A percentile compares a stretch with the other conserved stretches of the same genome.
These are phyloP conservation scores for Mucor sp. DNA, from an alignment of 371 early-diverging fungal species.

Conservation along the genomic window DNA sequence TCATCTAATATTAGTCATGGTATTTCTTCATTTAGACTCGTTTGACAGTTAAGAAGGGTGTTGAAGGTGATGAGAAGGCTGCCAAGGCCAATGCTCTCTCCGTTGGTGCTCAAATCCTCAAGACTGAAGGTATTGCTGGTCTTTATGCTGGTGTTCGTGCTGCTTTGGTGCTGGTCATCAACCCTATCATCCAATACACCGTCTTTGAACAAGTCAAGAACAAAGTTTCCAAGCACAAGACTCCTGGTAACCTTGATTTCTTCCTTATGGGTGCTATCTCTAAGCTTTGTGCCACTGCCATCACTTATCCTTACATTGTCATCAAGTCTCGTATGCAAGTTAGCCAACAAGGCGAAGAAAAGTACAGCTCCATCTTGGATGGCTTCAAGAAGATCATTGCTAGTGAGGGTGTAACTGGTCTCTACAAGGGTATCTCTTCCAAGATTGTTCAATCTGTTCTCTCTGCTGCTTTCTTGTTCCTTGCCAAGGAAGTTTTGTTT, in stretches of 20 bases:
- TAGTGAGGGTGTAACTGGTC: conserved; percentile 78
- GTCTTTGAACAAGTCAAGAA: conserved; percentile 93
- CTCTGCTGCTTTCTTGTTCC: conserved; percentile 92
- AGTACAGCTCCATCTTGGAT: conserved; percentile 83
- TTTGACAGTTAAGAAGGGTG: conserved; percentile 64
- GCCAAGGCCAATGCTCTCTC: conserved; percentile 47
- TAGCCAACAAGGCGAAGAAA: conserved; percentile 73
- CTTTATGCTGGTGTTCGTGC: conserved; percentile 91
- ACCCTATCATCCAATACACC: conserved; percentile 98
- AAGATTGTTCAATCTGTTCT: conserved; percentile 92
- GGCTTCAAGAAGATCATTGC: conserved; percentile 88
- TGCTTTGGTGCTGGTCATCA: conserved; percentile 94
- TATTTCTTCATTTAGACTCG: conserved; percentile 53
- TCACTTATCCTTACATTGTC: conserved; percentile 98
- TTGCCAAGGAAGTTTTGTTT: conserved; percentile 86
- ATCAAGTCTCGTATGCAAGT: conserved; percentile 97
- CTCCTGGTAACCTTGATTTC: conserved; percentile 83
- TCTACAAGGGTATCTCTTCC: conserved; percentile 91
- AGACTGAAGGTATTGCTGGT: conserved; percentile 82
- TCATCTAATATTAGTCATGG: conserved; percentile 6
- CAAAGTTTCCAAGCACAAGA: conserved; percentile 53
- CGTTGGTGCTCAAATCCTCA: conserved; percentile 70
- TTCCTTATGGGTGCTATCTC: conserved; percentile 94
- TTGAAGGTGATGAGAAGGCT: conserved; percentile 42
- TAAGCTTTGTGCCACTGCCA: conserved; percentile 92